Evolutionary conservation across 176 grass and related monocot species (phyloP).

Genomic region (Aegilops longissima): DNA sequence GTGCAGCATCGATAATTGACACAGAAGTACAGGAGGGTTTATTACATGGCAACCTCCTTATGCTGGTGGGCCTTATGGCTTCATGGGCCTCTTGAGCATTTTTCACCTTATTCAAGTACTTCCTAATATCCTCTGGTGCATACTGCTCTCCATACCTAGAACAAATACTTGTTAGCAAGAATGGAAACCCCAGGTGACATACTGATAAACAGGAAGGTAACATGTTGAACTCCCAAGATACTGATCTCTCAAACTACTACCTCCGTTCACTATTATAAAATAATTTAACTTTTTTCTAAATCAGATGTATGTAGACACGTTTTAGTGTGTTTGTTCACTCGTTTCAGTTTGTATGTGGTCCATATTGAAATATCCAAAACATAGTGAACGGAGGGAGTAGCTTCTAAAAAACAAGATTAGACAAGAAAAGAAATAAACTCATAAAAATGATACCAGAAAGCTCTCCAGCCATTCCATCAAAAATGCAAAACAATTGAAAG

Average conservation of each 20-base stretch:
- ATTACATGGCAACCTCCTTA: conserved; percentile 99
- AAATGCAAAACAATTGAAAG: not conserved
- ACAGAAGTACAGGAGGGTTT: conserved; percentile 23
- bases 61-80: conserved; percentile 90
- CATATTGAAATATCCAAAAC: too few species aligned
- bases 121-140: conserved; percentile 60
- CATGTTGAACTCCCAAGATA: conserved; percentile 11
- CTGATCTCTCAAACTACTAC: conserved; percentile 1
- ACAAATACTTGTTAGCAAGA: conserved; percentile 36
- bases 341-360: too few species aligned
- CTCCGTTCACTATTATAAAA: too few species aligned
- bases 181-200: not conserved
- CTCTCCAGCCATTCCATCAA: conserved; percentile 7
- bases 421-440: conserved; percentile 7
- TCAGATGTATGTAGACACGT: too few species aligned
- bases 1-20: not conserved
- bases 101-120: conserved; percentile 90
- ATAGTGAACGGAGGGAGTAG: too few species aligned
- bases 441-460: conserved; percentile 7
- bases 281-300: too few species aligned
- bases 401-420: not conserved
- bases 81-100: conserved; percentile 99
- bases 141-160: conserved; percentile 76
- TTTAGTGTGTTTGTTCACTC: too few species aligned
- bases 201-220: conserved; percentile 5